These are phyloP conservation scores for Paraphoma sp. DNA, from an alignment of 2,329 filamentous ascomycete genomes.

Conservation along the genomic window DNA sequence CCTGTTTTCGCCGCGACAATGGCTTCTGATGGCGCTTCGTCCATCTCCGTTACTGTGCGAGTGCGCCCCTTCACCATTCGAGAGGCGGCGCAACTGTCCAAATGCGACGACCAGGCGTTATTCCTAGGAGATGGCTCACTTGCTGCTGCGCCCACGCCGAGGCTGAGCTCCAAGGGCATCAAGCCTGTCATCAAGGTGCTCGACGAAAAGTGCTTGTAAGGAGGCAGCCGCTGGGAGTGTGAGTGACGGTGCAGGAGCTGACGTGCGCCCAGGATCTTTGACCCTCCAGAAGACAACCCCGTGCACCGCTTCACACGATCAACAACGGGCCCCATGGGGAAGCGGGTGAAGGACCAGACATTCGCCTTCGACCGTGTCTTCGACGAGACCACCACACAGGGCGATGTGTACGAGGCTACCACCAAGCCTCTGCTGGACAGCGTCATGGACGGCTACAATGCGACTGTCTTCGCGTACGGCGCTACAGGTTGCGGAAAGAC, in stretches of 20 bases:
- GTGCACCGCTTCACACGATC: conserved; percentile 86
- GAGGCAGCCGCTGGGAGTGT: not conserved
- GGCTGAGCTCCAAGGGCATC: conserved; percentile 84
- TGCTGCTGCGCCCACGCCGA: conserved; percentile 83
- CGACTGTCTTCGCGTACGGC: conserved; percentile 97
- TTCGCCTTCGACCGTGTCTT: conserved; percentile 97
- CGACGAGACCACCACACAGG: conserved; percentile 91
- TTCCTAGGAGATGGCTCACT: conserved; percentile 98
- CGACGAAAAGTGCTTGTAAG: conserved; percentile 94
- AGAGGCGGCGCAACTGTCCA: conserved; percentile 89
- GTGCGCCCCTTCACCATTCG: conserved; percentile 78
- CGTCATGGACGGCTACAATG: conserved; percentile 97
- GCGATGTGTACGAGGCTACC: conserved; percentile 93
- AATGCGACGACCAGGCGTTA: conserved; percentile 80
- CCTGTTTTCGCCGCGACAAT: conserved; percentile 31
- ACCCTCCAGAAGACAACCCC: conserved; percentile 93
- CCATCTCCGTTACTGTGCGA: conserved; percentile 62
- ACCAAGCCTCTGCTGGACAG: conserved; percentile 90
- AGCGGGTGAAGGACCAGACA: conserved; percentile 95
- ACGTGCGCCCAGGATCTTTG: conserved; percentile 75
- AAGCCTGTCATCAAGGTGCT: conserved; percentile 94
- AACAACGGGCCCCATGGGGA: conserved; percentile 74
- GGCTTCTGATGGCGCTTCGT: conserved; percentile 55
- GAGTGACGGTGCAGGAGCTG: conserved; percentile 16
- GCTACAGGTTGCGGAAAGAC: conserved; percentile 98